Evolutionary conservation across 2,329 filamentous ascomycete genomes (phyloP), one percentile per base, ranked within the genome.

Genomic region (Epichloe uncinata): DNA sequence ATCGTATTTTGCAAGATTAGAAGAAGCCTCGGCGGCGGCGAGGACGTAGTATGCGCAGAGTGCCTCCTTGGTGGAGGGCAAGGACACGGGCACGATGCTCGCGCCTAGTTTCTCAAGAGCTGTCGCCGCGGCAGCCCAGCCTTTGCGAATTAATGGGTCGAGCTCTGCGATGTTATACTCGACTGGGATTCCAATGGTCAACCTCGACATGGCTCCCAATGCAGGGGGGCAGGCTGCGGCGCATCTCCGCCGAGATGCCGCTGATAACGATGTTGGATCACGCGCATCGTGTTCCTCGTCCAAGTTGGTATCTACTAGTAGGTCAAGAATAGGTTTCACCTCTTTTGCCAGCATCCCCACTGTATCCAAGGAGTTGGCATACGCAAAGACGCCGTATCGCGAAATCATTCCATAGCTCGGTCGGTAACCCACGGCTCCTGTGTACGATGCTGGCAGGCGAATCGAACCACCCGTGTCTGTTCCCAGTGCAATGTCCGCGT

Each of bases 1-100:
- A 60, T 98, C 94, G 65, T 96, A 98, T 64, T 95, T 96, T 51
- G 93, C 87, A 2, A 98, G 78, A 60, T 98, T 98, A 15, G 91
- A 97, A 1, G 88, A 88, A 3, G 93, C 93, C 68, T 98, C 93
- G 15, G 93, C 91, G 0, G 93, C 88, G 0, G 93, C 94, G 50
- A 98, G 81, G 50, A 98, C 79, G 66, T 98, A 98, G 71, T 98
- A 98, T 35, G 93, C 86, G 18, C 89, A 87, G 0, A 98, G 78
- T 0, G 93, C 91, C 57, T 87, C 82, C 54, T 81, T 84, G 1
- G 91, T 98, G 0, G 83, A 80, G 0, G 91, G 90, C 4, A 98
- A 74, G 2, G 84, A 87, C 15, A 97, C 78, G 1, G 85, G 78
- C 11, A 87, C 78, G 12, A 97, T 71, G 0, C 73, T 78, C 52